These are phyloP conservation scores for Paramyrothecium roridum DNA, from an alignment of 2,329 filamentous ascomycete genomes.

Conservation along the genomic window DNA sequence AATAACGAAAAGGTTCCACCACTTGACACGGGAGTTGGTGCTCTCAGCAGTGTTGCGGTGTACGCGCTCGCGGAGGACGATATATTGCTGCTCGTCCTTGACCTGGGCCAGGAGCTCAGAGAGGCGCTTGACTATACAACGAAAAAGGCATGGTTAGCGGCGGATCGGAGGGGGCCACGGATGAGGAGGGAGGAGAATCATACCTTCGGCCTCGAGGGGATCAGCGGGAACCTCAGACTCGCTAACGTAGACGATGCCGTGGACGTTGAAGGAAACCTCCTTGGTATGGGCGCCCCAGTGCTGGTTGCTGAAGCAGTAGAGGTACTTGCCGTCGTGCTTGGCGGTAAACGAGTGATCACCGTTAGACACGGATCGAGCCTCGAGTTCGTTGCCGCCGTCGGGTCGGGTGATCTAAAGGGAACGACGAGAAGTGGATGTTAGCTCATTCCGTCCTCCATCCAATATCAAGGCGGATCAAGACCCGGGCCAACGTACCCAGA, in stretches of 20 bases:
- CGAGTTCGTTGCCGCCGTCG: constrained; percentile 68
- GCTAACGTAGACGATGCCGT: constrained; percentile 95
- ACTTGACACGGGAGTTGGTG: constrained; percentile 96
- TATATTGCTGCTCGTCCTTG: constrained; percentile 97
- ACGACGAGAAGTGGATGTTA: neutral
- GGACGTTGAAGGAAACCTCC: constrained; percentile 98
- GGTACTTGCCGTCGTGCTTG: constrained; percentile 79
- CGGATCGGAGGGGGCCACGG: neutral
- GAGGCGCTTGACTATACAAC: constrained; percentile 66
- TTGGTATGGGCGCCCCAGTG: constrained; percentile 95
- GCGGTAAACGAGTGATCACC: constrained; percentile 94
- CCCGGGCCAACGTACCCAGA: constrained; percentile 68
- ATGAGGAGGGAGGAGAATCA: constrained; percentile 14
- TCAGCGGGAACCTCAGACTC: constrained; percentile 82
- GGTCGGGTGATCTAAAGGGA: constrained; percentile 71
- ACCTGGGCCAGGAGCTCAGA: constrained; percentile 85
- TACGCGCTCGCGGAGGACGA: constrained; percentile 89
- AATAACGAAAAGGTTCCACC: constrained; percentile 99
- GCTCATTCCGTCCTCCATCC: neutral
- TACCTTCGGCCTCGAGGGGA: constrained; percentile 88
- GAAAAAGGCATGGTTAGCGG: constrained; percentile 6
- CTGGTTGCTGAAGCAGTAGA: constrained; percentile 99
- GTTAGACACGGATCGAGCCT: constrained; percentile 77
- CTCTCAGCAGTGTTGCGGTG: constrained; percentile 98
- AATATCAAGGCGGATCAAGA: neutral